Evolutionary conservation across 345 rosid species (phyloP).

Genomic region (Gossypium rotundifolium): DNA sequence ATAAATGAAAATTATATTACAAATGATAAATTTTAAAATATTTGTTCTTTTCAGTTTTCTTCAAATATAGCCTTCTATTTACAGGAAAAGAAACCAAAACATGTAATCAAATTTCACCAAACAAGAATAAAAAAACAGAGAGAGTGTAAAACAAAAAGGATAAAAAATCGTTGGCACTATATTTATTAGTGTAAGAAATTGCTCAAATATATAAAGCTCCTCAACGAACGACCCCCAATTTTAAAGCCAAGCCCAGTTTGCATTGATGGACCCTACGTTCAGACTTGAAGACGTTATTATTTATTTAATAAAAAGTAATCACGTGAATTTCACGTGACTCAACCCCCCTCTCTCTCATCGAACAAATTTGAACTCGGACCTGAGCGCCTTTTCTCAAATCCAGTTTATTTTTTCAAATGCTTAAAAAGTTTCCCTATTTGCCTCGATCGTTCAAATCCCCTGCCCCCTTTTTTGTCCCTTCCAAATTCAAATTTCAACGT

Average conservation of each 20-base stretch:
- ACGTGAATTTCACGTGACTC: constrained; percentile 33
- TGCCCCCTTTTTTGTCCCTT: constrained; percentile 8
- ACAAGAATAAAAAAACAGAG: background rate
- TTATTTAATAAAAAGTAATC: background rate
- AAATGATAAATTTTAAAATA: too few relatives aligned
- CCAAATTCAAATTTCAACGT: constrained; percentile 20
- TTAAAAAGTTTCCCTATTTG: constrained; percentile 4
- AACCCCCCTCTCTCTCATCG: background rate
- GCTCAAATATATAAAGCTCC: background rate
- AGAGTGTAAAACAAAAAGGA: background rate
- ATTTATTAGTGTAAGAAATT: background rate
- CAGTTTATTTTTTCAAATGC: constrained; percentile 13
- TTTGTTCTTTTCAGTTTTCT: too few relatives aligned
- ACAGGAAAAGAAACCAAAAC: too few relatives aligned
- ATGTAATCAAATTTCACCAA: too few relatives aligned
- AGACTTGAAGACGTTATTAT: background rate
- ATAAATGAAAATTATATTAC: too few relatives aligned
- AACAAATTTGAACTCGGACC: constrained; percentile 43
- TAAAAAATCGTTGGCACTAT: background rate
- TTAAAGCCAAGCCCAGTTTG: background rate
- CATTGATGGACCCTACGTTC: background rate
- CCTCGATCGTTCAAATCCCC: constrained; percentile 15
- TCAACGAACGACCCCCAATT: background rate
- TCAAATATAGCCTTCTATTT: too few relatives aligned
- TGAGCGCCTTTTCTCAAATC: constrained; percentile 39